These are phyloP conservation scores for Takakia lepidozioides DNA, from an alignment of 225 moss, liverwort and hornwort genomes.

Conservation along the genomic window DNA sequence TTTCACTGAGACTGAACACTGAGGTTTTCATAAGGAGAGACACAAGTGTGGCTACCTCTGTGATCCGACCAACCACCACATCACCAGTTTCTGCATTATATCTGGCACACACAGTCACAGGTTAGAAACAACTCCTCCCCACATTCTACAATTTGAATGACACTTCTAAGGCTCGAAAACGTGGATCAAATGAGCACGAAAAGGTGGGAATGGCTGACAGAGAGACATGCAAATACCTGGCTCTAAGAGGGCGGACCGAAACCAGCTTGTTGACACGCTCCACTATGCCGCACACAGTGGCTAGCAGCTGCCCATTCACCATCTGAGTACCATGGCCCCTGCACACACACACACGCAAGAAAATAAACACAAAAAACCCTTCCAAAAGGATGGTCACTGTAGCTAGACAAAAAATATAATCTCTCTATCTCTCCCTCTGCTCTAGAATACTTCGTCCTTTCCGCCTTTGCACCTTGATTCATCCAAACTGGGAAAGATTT, in stretches of 20 bases:
- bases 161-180: too few species aligned
- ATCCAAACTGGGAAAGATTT: not conserved
- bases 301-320: conserved; percentile 80
- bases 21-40: too few species aligned
- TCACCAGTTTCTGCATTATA: conserved; percentile 96
- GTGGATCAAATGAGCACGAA: too few species aligned
- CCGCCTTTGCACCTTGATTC: not conserved
- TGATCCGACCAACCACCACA: conserved; percentile 94
- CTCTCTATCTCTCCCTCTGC: too few species aligned
- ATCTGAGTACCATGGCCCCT: conserved; percentile 94
- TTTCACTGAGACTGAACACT: too few species aligned
- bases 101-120: conserved; percentile 19
- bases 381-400: too few species aligned
- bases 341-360: too few species aligned
- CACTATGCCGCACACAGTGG: conserved; percentile 88
- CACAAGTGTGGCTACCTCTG: conserved; percentile 82
- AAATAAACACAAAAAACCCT: too few species aligned
- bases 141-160: too few species aligned
- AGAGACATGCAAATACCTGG: conserved; percentile 42
- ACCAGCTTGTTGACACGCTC: conserved; percentile 96
- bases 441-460: conserved; percentile 4
- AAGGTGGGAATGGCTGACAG: too few species aligned
- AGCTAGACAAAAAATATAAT: too few species aligned
- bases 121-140: not conserved
- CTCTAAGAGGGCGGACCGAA: conserved; percentile 91